Percentiles rank a stretch among this genome's conserved stretches.
phyloP scores from a whole-genome alignment of 306 rosid genomes.

The barrel medic (Medicago truncatula) region MtrunA17r5.0-ANR NC_053045.1:39364501-39365000 shows the following conservation, averaged over 20 bases:
- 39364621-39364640: conserved; percentile 90
- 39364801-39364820: conserved; percentile 91
- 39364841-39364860: conserved; percentile 95
- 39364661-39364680: conserved; percentile 89
- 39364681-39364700: conserved; percentile 77
- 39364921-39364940: conserved; percentile 80
- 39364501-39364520: background rate
- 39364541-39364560: background rate
- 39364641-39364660: conserved; percentile 97
- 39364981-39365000: conserved; percentile 89
- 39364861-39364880: conserved; percentile 85
- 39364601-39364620: conserved; percentile 65
- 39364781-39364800: conserved; percentile 92
- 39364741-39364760: conserved; percentile 72
- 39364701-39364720: conserved; percentile 92
- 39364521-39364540: background rate
- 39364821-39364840: conserved; percentile 96
- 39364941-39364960: conserved; percentile 90
- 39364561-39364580: background rate
- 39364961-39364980: conserved; percentile 82
- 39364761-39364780: conserved; percentile 84
- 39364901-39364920: conserved; percentile 80
- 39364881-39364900: conserved; percentile 96
- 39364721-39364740: conserved; percentile 90
- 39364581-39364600: background rate